Conservation (phyloP, 495 filamentous ascomycete genomes). For the Aspergillus sparsus region DNA sequence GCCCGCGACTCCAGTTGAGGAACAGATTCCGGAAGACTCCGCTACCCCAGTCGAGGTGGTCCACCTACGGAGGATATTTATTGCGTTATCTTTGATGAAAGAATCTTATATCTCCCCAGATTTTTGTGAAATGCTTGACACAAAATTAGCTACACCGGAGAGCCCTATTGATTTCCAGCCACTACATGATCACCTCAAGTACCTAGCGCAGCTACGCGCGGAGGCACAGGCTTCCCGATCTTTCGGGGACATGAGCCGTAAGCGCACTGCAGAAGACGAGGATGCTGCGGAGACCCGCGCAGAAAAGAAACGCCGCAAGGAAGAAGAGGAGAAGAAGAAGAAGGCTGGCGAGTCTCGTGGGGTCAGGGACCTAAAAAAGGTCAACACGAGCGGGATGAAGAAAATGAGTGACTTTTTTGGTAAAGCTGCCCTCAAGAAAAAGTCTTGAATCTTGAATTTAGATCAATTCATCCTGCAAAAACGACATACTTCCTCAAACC, state of each 20-base stretch:
- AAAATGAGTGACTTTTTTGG: slow-evolving; percentile 95
- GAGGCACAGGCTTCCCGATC: slow-evolving; percentile 69
- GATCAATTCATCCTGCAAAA: no score
- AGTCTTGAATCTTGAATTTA: slow-evolving; percentile 18
- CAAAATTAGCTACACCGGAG: slow-evolving; percentile 46
- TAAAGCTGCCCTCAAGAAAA: slow-evolving; percentile 57
- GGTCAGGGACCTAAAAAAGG: slow-evolving; percentile 80
- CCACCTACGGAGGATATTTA: slow-evolving; percentile 70
- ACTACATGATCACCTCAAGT: slow-evolving; percentile 64
- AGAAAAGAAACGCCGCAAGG: slow-evolving; percentile 65
- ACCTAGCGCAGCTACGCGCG: slow-evolving; percentile 62
- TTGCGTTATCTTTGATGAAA: slow-evolving; percentile 73
- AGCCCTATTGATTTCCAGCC: slow-evolving; percentile 66
- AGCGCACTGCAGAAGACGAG: slow-evolving; percentile 69
- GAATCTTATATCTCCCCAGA: slow-evolving; percentile 64
- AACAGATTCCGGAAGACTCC: slow-evolving; percentile 35
- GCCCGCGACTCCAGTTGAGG: slow-evolving; percentile 18
- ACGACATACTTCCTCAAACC: no score
- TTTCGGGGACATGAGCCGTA: slow-evolving; percentile 71
- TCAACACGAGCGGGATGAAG: slow-evolving; percentile 88
- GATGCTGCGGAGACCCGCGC: slow-evolving; percentile 51
- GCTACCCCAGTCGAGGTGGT: slow-evolving; percentile 50
- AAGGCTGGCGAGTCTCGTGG: slow-evolving; percentile 71
- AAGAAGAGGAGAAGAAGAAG: slow-evolving; percentile 75
- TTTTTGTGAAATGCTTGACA: slow-evolving; percentile 51